Base-by-base conservation (phyloP, 1,139 yeast genomes). In the Pichia inconspicua region DNA sequence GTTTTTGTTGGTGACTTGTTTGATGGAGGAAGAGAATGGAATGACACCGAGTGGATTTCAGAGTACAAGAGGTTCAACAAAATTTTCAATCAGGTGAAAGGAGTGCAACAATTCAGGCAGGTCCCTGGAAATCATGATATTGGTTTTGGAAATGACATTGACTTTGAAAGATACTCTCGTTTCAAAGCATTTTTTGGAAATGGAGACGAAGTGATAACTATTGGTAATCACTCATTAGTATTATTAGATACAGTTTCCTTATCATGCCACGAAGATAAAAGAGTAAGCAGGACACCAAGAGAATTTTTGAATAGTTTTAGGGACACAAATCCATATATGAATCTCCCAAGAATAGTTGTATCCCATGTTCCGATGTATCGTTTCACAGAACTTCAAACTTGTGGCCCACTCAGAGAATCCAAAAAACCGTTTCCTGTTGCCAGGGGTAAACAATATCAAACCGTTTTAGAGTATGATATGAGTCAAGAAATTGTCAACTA, bases 81-180 rank as follows among this genome's bases (percentile, higher is more conserved):
- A 2, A 77, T 92, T 1, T 92, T 85, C 62, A 75, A 77, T 19
- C 66, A 66, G 27, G 60, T 77, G 68, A 54, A 68, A 57, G 66
- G 78, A 66, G 42, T 68, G 66, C 36, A 67, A 60, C 55, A 55
- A 28, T 53, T 57, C 41, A 71, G 75, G 58, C 77, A 82, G 1
- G 66, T 92, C 12, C 96, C 97, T 0, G 98, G 98, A 2, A 92
- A 92, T 61, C 98, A 92, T 63, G 98, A 92, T 63, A 87, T 92
- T 56, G 98, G 98, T 0, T 90, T 84, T 64, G 95, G 95, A 35
- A 77, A 80, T 49, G 78, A 82, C 1, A 72, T 78, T 8, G 70
- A 76, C 12, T 76, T 75, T 28, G 65, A 70, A 2, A 77, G 82
- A 30, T 64, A 75, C 44, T 68, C 78, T 31, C 70, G 97, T 54